These are phyloP conservation scores for Tylopilus intermedius DNA, from an alignment of 768 basidiomycete species.

Conservation along the genomic window DNA sequence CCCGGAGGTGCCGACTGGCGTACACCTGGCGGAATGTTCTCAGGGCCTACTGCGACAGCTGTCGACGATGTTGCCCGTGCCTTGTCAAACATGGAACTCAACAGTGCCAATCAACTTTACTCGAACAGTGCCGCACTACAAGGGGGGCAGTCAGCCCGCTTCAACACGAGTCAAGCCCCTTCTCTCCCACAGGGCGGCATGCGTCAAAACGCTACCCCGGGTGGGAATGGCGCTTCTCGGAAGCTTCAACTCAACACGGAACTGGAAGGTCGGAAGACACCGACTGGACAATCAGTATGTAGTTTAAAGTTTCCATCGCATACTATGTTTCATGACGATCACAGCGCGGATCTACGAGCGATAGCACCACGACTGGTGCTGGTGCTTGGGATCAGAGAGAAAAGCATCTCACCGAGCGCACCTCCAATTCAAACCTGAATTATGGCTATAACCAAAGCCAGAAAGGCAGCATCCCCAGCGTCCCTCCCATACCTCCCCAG, in stretches of 20 bases:
- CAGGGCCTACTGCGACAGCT: slow-evolving; percentile 18
- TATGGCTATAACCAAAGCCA: slow-evolving; percentile 47
- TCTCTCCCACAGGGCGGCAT: slow-evolving; percentile 37
- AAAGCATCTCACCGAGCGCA: slow-evolving; percentile 47
- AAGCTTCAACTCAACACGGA: slow-evolving; percentile 60
- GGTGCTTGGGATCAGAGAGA: slow-evolving; percentile 66
- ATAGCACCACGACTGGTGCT: slow-evolving; percentile 32
- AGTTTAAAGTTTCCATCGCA: slow-evolving; percentile 39
- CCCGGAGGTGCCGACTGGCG: slow-evolving; percentile 58
- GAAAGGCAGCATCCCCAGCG: slow-evolving; percentile 49
- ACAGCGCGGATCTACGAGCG: slow-evolving; percentile 31
- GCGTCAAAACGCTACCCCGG: slow-evolving; percentile 38
- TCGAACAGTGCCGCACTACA: slow-evolving; percentile 31
- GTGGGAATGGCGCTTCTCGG: slow-evolving; percentile 35
- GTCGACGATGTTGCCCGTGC: slow-evolving; percentile 79
- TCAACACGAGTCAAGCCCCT: slow-evolving; percentile 47
- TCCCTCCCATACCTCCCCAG: slow-evolving; percentile 70
- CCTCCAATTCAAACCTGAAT: slow-evolving; percentile 68
- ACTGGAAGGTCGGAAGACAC: slow-evolving; percentile 62
- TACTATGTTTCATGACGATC: slow-evolving; percentile 29
- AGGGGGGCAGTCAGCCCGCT: slow-evolving; percentile 56
- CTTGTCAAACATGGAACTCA: slow-evolving; percentile 63
- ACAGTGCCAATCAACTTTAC: slow-evolving; percentile 24
- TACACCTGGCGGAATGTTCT: slow-evolving; percentile 32
- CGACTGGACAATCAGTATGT: slow-evolving; percentile 47